A percentile compares a stretch with the other conserved stretches of the same genome.
Evolutionary conservation across 345 rosid species (phyloP).

Genomic region (Arabidopsis suecica): DNA sequence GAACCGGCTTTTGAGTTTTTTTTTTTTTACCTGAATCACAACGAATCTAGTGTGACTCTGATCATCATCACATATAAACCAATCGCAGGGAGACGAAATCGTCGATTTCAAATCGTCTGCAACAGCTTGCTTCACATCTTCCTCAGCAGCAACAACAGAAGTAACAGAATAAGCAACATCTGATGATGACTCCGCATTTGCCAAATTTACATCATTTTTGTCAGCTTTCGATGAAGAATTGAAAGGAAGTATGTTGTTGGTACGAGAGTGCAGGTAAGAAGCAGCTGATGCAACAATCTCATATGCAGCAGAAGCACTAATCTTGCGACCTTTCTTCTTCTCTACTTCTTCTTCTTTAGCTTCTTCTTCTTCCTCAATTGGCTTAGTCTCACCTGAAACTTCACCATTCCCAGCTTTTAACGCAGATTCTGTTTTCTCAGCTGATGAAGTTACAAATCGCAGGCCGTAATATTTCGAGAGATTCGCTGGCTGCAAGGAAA

Average conservation of each 20-base stretch:
- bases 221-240: constrained; percentile 30
- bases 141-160: constrained; percentile 94
- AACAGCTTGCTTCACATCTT: constrained; percentile 95
- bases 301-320: constrained; percentile 76
- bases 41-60: constrained; percentile 72
- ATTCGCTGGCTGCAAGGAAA: constrained; percentile 58
- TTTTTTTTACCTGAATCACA: constrained; percentile 73
- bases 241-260: constrained; percentile 67
- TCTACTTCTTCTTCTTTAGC: constrained; percentile 5
- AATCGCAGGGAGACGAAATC: constrained; percentile 84
- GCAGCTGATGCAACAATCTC: constrained; percentile 81
- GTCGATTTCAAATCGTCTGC: constrained; percentile 86
- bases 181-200: constrained; percentile 43
- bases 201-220: constrained; percentile 23
- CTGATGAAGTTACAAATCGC: constrained; percentile 72
- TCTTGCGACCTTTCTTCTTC: constrained; percentile 47
- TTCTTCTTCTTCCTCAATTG: constrained; percentile 37
- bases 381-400: constrained; percentile 46
- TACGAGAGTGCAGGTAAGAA: constrained; percentile 74
- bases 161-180: constrained; percentile 80
- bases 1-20: background rate
- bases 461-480: constrained; percentile 66
- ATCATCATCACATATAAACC: constrained; percentile 96
- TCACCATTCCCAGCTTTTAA: constrained; percentile 47
- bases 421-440: constrained; percentile 65